These are phyloP conservation scores for Penicillium verhagenii DNA, from an alignment of 495 filamentous ascomycete species.

Conservation along the genomic window DNA sequence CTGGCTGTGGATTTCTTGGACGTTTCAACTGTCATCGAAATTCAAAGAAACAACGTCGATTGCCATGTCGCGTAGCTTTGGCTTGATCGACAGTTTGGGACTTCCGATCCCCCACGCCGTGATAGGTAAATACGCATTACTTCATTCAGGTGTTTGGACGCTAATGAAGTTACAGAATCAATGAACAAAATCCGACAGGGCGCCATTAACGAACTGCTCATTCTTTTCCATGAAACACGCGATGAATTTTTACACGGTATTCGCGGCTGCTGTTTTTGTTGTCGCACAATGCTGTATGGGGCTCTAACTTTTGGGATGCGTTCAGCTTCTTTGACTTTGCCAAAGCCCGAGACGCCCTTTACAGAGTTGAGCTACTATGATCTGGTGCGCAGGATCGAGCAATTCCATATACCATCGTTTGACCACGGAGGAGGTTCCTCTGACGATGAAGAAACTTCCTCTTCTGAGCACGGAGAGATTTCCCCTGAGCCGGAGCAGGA, in stretches of 20 bases:
- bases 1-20: constrained; percentile 41
- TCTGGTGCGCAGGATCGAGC: too few species aligned
- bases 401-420: too few species aligned
- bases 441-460: too few species aligned
- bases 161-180: constrained; percentile 13
- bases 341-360: constrained; percentile 22
- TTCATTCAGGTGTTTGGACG: background rate
- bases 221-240: constrained; percentile 14
- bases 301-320: constrained; percentile 26
- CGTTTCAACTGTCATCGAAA: constrained; percentile 22
- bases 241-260: constrained; percentile 13
- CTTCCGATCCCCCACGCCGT: constrained; percentile 29
- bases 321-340: constrained; percentile 23
- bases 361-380: constrained; percentile 13
- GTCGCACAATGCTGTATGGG: constrained; percentile 32
- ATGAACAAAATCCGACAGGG: constrained; percentile 20
- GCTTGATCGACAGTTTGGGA: constrained; percentile 20
- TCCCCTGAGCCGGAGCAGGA: too few species aligned
- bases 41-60: constrained; percentile 24
- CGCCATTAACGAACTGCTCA: constrained; percentile 16
- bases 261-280: constrained; percentile 26
- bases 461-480: too few species aligned
- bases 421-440: too few species aligned
- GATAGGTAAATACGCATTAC: constrained; percentile 17
- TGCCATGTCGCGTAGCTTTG: constrained; percentile 21